phyloP scores from a whole-genome alignment of 2,329 filamentous ascomycete species.

The Emergomyces orientalis region DNA sequence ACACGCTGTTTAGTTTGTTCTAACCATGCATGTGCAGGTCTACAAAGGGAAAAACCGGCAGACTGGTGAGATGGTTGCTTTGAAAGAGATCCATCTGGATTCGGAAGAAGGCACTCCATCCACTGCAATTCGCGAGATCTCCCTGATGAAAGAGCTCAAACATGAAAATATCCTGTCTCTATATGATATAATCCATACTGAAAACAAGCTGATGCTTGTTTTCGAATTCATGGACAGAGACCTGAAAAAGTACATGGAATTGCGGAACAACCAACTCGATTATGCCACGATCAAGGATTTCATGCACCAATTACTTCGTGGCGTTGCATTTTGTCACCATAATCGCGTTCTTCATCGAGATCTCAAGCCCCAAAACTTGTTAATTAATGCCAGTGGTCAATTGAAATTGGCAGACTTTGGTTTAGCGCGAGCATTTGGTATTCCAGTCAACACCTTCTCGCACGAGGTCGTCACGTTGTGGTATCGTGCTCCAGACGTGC shows the following conservation, averaged over 20 bases:
- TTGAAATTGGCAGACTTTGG: constrained; percentile 93
- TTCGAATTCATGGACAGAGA: constrained; percentile 99
- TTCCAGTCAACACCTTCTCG: constrained; percentile 97
- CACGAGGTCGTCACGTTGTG: constrained; percentile 96
- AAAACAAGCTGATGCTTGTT: constrained; percentile 99
- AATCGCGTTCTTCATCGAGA: constrained; percentile 94
- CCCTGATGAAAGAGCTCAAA: constrained; percentile 98
- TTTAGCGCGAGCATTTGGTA: constrained; percentile 86
- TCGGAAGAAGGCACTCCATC: constrained; percentile 96
- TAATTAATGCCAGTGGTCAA: constrained; percentile 85
- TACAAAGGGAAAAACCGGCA: constrained; percentile 98
- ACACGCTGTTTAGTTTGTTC: neutral
- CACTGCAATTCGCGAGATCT: constrained; percentile 96
- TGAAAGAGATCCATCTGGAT: constrained; percentile 98
- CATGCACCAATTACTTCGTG: constrained; percentile 94
- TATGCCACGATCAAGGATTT: constrained; percentile 92
- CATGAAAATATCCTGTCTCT: constrained; percentile 97
- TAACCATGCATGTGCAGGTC: constrained; percentile 49
- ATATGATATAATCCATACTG: constrained; percentile 97
- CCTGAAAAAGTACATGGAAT: constrained; percentile 98
- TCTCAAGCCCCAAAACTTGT: constrained; percentile 88
- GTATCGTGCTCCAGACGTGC: constrained; percentile 94
- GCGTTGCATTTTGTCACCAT: constrained; percentile 96
- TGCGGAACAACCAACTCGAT: constrained; percentile 78
- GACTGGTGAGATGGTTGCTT: constrained; percentile 88